Evolutionary conservation across 805 yeast species (phyloP).

Genomic region (Nakazawaea pomicola): DNA sequence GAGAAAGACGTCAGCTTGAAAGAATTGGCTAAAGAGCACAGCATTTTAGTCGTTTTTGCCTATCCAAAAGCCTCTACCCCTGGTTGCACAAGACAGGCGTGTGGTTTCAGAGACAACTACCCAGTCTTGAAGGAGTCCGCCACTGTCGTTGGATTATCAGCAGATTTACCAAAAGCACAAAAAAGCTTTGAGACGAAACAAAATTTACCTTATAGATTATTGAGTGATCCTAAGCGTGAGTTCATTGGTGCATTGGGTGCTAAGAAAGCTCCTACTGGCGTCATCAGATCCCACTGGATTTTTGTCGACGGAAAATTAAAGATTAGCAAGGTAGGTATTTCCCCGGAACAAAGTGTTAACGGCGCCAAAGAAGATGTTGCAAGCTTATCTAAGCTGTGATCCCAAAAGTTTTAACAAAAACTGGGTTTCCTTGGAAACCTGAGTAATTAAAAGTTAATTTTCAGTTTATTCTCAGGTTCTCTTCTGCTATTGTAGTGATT

Average conservation of each 20-base stretch:
- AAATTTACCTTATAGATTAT: conserved; percentile 62
- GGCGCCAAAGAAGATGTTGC: conserved; percentile 57
- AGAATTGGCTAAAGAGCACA: conserved; percentile 24
- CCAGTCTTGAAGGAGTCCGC: conserved; percentile 49
- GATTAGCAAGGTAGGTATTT: conserved; percentile 46
- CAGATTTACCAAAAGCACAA: conserved; percentile 79
- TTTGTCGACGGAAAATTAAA: conserved; percentile 71
- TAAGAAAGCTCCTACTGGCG: conserved; percentile 70
- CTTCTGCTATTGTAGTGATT: too few relatives aligned
- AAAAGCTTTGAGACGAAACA: conserved; percentile 70
- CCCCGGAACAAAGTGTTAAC: conserved; percentile 54
- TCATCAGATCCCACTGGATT: conserved; percentile 88
- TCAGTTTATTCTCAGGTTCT: too few relatives aligned
- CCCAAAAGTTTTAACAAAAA: not conserved
- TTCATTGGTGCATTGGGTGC: conserved; percentile 78
- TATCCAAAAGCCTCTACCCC: conserved; percentile 94
- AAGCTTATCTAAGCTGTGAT: conserved; percentile 23
- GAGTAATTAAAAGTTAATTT: too few relatives aligned
- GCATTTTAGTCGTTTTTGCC: conserved; percentile 56
- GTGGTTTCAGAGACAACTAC: conserved; percentile 74
- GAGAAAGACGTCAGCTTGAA: conserved; percentile 20
- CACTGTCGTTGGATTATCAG: conserved; percentile 73
- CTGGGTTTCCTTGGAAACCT: too few relatives aligned
- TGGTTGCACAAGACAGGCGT: conserved; percentile 94
- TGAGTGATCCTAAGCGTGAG: conserved; percentile 70